Evolutionary conservation across 805 yeast genomes (phyloP), one percentile per base, ranked within the genome.

Genomic region (Cyberlindnera japonica): DNA sequence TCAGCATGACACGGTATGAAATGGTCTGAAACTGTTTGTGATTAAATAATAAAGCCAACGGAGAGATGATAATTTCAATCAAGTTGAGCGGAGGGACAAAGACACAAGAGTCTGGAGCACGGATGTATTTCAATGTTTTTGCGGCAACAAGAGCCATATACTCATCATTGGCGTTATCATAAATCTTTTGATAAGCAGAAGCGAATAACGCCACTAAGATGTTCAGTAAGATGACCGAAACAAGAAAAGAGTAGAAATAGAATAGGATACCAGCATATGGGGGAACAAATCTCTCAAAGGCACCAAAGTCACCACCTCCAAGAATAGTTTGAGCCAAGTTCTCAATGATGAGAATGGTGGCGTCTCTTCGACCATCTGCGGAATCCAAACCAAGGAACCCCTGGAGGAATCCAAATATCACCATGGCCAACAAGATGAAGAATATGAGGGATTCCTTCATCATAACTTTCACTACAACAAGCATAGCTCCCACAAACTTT

Each of bases 41-140:
- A 67, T 44, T 59, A 67, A 60, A 59, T 66, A 68, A 32, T 38
- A 69, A 53, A 40, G 71, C 71, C 13, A 74, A 16, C 21, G 78
- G 79, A 21, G 72, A 57, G 5, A 79, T 51, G 7, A 75, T 34
- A 2, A 81, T 35, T 60, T 88, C 96, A 39, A 88, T 62, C 50
- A 88, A 59, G 58, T 88, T 88, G 48, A 86, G 71, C 5, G 96
- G 96, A 5, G 96, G 91, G 19, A 86, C 89, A 58, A 77, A 88
- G 29, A 87, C 83, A 55, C 83, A 79, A 43, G 79, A 81, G 64
- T 88, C 96, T 0, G 96, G 96, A 0, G 95, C 95, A 51, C 96
- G 72, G 38, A 87, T 79, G 58, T 83, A 88, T 46, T 90, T 72
- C 51, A 88, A 70, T 1, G 95, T 86, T 67, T 88, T 86, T 47